Conservation (phyloP, 140 eudicot genomes). For the Oenanthe javanica region DNA sequence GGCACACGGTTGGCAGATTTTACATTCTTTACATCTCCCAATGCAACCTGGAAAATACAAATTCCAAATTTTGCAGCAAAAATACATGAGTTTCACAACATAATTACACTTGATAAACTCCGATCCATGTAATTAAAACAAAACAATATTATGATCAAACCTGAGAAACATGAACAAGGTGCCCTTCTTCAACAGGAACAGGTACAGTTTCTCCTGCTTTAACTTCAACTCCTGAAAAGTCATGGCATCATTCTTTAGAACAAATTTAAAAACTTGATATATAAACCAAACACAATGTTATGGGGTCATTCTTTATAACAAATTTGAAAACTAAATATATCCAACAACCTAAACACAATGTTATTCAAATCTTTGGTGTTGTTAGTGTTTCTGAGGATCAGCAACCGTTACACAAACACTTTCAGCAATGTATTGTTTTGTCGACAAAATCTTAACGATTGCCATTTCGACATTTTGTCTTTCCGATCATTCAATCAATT, state of each 20-base stretch:
- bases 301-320: no score
- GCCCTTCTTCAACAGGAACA: conserved; percentile 29
- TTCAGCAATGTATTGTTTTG: neutral
- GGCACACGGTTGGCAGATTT: conserved; percentile 32
- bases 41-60: conserved; percentile 32
- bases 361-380: no score
- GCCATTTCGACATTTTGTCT: neutral
- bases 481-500: no score
- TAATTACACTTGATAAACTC: neutral
- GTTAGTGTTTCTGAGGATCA: neutral
- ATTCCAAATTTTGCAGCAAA: neutral
- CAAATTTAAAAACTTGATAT: neutral
- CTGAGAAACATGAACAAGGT: conserved; percentile 59
- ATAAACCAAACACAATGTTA: no score
- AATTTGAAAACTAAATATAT: no score
- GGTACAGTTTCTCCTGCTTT: conserved; percentile 43
- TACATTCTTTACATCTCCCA: conserved; percentile 48
- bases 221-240: conserved; percentile 57
- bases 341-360: no score
- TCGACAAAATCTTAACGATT: neutral
- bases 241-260: neutral
- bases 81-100: neutral
- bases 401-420: neutral
- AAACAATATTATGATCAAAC: conserved; percentile 8
- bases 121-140: no score